Base-by-base conservation (phyloP, 1,284 basidiomycete species). In the Fomitopsis pinicola region DNA sequence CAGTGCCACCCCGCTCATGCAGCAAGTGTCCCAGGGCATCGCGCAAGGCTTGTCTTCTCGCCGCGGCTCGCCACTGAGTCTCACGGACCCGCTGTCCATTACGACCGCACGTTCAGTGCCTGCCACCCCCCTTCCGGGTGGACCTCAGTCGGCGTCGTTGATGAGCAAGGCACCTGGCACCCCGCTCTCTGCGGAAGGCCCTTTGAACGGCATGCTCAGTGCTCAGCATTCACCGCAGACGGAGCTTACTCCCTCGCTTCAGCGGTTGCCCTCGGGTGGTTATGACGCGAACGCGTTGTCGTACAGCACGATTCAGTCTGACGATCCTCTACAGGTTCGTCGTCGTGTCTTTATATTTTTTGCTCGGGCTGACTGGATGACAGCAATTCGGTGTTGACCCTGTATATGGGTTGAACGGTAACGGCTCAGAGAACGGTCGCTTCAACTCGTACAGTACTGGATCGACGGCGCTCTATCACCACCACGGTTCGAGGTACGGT, bases 381-480 rank as follows among this genome's bases (percentile, higher is more conserved):
- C 63, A 68, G 62, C 69, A 80, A 71, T 79, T 86, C 55, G 58
- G 58, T 14, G 59, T 60, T 12, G 59, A 60, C 14, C 26, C 59
- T 26, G 50, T 59, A 70, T 90, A 89, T 63, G 79, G 78, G 55
- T 77, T 81, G 36, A 88, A 90, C 58, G 78, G 35, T 72, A 80
- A 75, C 45, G 77, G 78, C 54, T 67, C 85, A 42, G 86, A 86
- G 55, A 77, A 73, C 62, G 78, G 79, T 62, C 81, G 78, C 10
- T 92, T 85, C 72, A 83, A 83, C 66, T 73, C 81, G 36, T 93
- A 92, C 66, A 83, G 82, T 35, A 86, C 83, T 61, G 91, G 90
- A 26, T 92, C 91, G 5, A 91, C 89, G 10, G 88, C 91, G 6
- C 76, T 94, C 42, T 95, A 95, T 72, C 87, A 89, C 59, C 89